Evolutionary conservation across 1,284 basidiomycete species (phyloP).

Genomic region (Volvariella surrecta): DNA sequence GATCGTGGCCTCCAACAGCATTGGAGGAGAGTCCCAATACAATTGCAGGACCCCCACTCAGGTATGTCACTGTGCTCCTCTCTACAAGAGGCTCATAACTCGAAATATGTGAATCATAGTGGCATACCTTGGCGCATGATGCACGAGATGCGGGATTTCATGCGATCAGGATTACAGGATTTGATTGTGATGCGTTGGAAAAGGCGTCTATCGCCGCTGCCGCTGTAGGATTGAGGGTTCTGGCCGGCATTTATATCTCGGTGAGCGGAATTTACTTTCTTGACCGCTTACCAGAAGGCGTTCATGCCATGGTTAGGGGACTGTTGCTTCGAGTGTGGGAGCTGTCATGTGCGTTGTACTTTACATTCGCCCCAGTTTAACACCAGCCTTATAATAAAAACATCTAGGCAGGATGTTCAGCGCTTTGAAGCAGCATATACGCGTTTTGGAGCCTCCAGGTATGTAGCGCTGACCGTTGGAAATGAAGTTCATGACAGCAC

Average conservation of each 20-base stretch:
- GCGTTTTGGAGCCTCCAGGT: conserved; percentile 21
- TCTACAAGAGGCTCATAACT: background rate
- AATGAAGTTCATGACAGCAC: conserved; percentile 25
- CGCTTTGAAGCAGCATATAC: conserved; percentile 20
- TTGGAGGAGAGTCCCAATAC: conserved; percentile 16
- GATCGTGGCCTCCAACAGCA: conserved; percentile 23
- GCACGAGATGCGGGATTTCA: conserved; percentile 22
- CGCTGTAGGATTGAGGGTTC: conserved; percentile 19
- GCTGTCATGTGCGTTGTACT: conserved; percentile 19
- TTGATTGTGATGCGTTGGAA: conserved; percentile 28
- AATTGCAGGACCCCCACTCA: conserved; percentile 27
- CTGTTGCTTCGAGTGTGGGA: conserved; percentile 15
- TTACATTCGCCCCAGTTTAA: background rate
- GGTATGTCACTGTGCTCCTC: conserved; percentile 11
- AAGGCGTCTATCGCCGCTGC: conserved; percentile 24
- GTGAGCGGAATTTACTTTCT: conserved; percentile 12
- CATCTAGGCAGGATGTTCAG: conserved; percentile 22
- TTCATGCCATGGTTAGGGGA: conserved; percentile 13
- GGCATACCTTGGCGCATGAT: conserved; percentile 22
- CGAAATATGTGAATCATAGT: conserved; percentile 16
- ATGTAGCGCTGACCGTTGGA: conserved; percentile 23
- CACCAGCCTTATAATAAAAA: too few relatives aligned
- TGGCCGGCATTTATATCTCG: conserved; percentile 25
- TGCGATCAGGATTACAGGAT: conserved; percentile 25
- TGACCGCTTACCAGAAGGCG: background rate